Percentiles rank a stretch among this genome's conserved stretches.
phyloP scores from a whole-genome alignment of 2,329 filamentous ascomycete species.

The Stagonosporopsis vannaccii region DNA sequence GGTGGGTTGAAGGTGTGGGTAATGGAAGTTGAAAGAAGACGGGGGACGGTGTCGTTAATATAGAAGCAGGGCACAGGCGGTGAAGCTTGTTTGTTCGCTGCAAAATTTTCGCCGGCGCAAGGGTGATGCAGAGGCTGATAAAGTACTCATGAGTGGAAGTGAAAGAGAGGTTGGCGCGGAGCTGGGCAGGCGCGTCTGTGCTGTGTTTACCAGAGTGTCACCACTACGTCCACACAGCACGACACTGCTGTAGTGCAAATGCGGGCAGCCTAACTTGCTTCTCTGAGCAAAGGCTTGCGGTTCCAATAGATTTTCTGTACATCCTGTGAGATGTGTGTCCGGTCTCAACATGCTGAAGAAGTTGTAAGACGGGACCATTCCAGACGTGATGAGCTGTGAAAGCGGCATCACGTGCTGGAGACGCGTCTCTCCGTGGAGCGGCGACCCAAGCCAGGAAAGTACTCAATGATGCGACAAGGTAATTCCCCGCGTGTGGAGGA shows the following conservation, averaged over 20 bases:
- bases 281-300: not conserved
- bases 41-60: slow-evolving; percentile 24
- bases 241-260: slow-evolving; percentile 22
- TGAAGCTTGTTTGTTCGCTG: slow-evolving; percentile 23
- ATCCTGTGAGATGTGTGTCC: slow-evolving; percentile 1
- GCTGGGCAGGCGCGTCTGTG: slow-evolving; percentile 14
- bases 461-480: slow-evolving; percentile 8
- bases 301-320: slow-evolving; percentile 1
- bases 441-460: not conserved
- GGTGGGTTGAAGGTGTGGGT: slow-evolving; percentile 23
- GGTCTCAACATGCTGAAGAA: not conserved
- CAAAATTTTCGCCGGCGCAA: slow-evolving; percentile 10
- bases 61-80: slow-evolving; percentile 17
- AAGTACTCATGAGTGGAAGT: slow-evolving; percentile 18
- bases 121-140: slow-evolving; percentile 14
- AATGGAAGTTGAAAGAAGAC: slow-evolving; percentile 12
- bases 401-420: slow-evolving; percentile 21
- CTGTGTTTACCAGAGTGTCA: slow-evolving; percentile 22
- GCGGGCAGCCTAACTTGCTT: slow-evolving; percentile 22
- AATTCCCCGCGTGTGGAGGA: not conserved
- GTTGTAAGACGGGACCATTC: slow-evolving; percentile 1
- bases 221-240: slow-evolving; percentile 19
- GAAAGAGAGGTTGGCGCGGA: slow-evolving; percentile 19
- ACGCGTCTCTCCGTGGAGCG: not conserved
- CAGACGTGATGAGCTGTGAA: slow-evolving; percentile 18